These are phyloP conservation scores for Botrytis cinerea DNA, from an alignment of 2,329 filamentous ascomycete species.

Conservation along the genomic window DNA sequence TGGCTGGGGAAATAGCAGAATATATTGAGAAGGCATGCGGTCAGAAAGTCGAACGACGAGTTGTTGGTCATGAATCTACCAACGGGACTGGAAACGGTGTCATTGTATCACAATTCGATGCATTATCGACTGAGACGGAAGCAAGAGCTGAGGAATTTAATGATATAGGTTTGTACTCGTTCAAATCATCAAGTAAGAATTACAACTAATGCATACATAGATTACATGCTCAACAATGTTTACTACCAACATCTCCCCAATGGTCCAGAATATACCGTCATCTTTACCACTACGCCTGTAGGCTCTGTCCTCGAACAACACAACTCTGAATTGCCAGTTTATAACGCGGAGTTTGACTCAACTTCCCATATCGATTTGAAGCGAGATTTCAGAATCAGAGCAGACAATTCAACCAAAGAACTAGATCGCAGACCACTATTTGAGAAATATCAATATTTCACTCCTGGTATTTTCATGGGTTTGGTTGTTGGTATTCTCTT, in stretches of 20 bases:
- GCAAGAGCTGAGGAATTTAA: conserved; percentile 49
- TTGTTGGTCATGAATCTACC: conserved; percentile 45
- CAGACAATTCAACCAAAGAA: conserved; percentile 47
- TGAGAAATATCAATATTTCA: conserved; percentile 93
- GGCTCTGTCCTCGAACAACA: conserved; percentile 10
- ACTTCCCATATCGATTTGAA: conserved; percentile 72
- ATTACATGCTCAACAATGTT: conserved; percentile 29
- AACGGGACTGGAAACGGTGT: conserved; percentile 42
- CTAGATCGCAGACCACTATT: conserved; percentile 64
- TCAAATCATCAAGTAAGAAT: background rate
- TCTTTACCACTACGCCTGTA: conserved; percentile 68
- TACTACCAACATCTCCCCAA: conserved; percentile 43
- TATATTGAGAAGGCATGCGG: conserved; percentile 53
- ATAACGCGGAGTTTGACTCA: conserved; percentile 66
- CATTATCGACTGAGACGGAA: background rate
- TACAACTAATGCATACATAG: conserved; percentile 29
- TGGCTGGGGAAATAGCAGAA: conserved; percentile 46
- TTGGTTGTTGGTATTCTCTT: conserved; percentile 71
- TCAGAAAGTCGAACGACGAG: conserved; percentile 28
- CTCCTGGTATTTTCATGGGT: conserved; percentile 88
- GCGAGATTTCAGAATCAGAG: conserved; percentile 49
- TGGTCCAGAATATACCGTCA: conserved; percentile 64
- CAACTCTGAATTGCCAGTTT: conserved; percentile 42
- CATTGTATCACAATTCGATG: background rate
- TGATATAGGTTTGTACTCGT: conserved; percentile 48